These are phyloP conservation scores for Globisporangium parvum DNA, from an alignment of 352 stramenopile species.

Conservation along the genomic window DNA sequence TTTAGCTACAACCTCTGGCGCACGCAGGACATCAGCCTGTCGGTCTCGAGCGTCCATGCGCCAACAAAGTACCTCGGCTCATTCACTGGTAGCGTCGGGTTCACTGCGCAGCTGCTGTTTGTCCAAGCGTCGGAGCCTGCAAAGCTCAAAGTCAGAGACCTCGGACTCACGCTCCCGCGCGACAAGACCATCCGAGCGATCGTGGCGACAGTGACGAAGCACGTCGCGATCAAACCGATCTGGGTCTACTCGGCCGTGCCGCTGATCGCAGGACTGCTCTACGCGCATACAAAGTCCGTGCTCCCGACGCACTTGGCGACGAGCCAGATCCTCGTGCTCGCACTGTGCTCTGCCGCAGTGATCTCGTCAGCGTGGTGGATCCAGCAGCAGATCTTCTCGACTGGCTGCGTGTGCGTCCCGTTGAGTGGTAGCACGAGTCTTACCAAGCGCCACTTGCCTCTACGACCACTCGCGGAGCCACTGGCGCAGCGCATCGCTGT, in stretches of 20 bases:
- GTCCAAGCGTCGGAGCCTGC: conserved; percentile 27
- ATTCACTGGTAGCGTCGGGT: conserved; percentile 39
- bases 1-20: conserved; percentile 42
- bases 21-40: conserved; percentile 14
- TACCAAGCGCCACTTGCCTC: neutral
- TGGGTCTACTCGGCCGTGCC: conserved; percentile 18
- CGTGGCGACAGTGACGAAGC: conserved; percentile 9
- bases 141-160: neutral
- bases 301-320: conserved; percentile 22
- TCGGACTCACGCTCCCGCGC: neutral
- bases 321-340: conserved; percentile 22
- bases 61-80: conserved; percentile 38
- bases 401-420: neutral
- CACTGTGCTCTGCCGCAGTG: conserved; percentile 28
- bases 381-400: conserved; percentile 36
- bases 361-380: conserved; percentile 36
- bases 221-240: conserved; percentile 5
- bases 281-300: conserved; percentile 23
- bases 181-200: conserved; percentile 9
- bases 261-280: conserved; percentile 14
- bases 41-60: conserved; percentile 1
- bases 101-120: conserved; percentile 39
- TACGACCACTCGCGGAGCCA: neutral
- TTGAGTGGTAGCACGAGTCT: neutral
- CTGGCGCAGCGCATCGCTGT: neutral